Percentiles rank a stretch among this genome's conserved stretches.
These are phyloP conservation scores for Geranium incanum DNA, from an alignment of 441 rosid genomes.

Conservation along the genomic window DNA sequence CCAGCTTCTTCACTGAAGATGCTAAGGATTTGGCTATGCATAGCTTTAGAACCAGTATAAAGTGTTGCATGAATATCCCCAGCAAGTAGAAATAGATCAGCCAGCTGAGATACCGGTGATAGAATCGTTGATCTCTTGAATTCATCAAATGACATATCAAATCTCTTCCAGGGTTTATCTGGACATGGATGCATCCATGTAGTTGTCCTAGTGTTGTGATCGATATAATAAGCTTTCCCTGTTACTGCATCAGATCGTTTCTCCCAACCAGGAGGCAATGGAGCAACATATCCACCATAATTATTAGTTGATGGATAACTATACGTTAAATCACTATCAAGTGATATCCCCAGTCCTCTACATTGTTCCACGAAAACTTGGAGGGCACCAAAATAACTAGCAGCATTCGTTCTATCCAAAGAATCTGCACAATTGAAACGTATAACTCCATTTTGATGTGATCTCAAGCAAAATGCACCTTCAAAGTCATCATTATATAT, in stretches of 20 bases:
- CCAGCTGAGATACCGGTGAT: slow-evolving; percentile 78
- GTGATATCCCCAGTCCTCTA: slow-evolving; percentile 77
- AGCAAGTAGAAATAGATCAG: slow-evolving; percentile 86
- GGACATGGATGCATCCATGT: slow-evolving; percentile 97
- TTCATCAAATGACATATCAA: slow-evolving; percentile 84
- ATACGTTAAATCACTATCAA: slow-evolving; percentile 67
- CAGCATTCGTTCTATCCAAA: slow-evolving; percentile 94
- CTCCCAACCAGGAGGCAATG: slow-evolving; percentile 97
- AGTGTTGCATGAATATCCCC: slow-evolving; percentile 98
- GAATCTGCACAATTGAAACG: slow-evolving; percentile 98
- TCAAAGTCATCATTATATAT: slow-evolving; percentile 59
- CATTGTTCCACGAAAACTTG: slow-evolving; percentile 97
- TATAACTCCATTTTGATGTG: slow-evolving; percentile 89
- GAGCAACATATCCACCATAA: slow-evolving; percentile 65
- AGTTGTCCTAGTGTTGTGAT: slow-evolving; percentile 90
- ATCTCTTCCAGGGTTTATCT: slow-evolving; percentile 96
- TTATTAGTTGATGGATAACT: slow-evolving; percentile 52
- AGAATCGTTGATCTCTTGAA: slow-evolving; percentile 84
- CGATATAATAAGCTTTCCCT: slow-evolving; percentile 77
- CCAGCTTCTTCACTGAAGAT: slow-evolving; percentile 83
- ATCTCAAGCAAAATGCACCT: slow-evolving; percentile 90
- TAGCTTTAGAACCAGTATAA: slow-evolving; percentile 96
- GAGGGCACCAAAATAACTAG: slow-evolving; percentile 87
- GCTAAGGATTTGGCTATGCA: slow-evolving; percentile 96
- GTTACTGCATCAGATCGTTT: slow-evolving; percentile 85